Evolutionary conservation across 1,139 yeast species (phyloP).

Genomic region (Yamadazyma membranifaciens): DNA sequence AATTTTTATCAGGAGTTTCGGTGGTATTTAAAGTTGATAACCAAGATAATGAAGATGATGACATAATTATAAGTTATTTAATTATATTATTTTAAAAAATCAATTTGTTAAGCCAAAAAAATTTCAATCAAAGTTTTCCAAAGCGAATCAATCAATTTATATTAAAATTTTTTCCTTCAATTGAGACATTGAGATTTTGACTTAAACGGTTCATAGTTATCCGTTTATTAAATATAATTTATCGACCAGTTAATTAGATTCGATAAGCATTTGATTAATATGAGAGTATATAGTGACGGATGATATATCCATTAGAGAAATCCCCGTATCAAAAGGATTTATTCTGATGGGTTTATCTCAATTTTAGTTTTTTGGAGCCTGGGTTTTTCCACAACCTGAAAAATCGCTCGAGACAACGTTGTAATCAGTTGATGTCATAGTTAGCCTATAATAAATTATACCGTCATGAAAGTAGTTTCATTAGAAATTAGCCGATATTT

Average conservation of each 20-base stretch:
- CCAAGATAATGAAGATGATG: slow-evolving; percentile 56
- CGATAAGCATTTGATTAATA: too few species aligned
- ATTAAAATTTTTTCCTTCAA: slow-evolving; percentile 8
- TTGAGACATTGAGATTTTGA: slow-evolving; percentile 8
- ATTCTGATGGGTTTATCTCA: neutral
- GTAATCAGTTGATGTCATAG: slow-evolving; percentile 3
- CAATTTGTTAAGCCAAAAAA: neutral
- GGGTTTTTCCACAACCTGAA: neutral
- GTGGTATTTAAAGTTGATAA: slow-evolving; percentile 76
- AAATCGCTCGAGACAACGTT: slow-evolving; percentile 1
- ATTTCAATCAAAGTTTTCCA: slow-evolving; percentile 1
- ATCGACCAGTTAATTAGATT: too few species aligned
- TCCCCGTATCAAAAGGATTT: neutral
- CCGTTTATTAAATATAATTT: slow-evolving; percentile 7
- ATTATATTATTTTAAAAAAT: neutral
- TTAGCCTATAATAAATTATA: neutral
- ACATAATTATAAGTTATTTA: slow-evolving; percentile 17
- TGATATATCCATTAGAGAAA: too few species aligned
- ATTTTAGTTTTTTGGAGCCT: neutral
- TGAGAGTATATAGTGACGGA: too few species aligned
- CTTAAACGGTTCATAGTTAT: slow-evolving; percentile 16
- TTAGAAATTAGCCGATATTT: neutral
- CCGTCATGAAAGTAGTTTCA: too few species aligned
- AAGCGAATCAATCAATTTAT: slow-evolving; percentile 4
- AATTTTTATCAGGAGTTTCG: slow-evolving; percentile 76